Conservation (phyloP, 2,329 filamentous ascomycete genomes). For the Arthrobotrys pseudoclavata region DNA sequence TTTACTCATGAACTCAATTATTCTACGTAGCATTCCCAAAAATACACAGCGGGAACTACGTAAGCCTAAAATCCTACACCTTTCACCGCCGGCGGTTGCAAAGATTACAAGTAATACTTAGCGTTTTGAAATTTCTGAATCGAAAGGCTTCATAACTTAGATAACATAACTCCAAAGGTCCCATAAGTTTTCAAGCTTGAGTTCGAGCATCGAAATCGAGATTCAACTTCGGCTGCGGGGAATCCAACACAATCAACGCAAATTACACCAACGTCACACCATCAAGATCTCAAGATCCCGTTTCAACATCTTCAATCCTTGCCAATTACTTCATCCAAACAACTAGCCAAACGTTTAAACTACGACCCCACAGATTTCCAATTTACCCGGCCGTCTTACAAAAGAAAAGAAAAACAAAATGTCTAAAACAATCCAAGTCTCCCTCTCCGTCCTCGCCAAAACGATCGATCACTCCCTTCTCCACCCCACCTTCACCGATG, state of each 20-base stretch:
- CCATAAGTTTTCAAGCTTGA: not conserved
- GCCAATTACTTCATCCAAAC: no score
- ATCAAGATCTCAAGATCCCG: not conserved
- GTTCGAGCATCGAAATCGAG: not conserved
- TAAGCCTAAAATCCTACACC: not conserved
- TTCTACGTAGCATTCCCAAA: not conserved
- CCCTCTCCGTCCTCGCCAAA: slow-evolving; percentile 67
- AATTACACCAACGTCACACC: not conserved
- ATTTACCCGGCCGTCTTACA: slow-evolving; percentile 62
- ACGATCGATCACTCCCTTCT: slow-evolving; percentile 75
- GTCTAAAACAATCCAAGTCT: slow-evolving; percentile 45
- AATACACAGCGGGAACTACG: not conserved
- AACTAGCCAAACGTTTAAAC: not conserved
- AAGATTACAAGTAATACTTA: not conserved
- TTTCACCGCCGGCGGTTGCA: not conserved
- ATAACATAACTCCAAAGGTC: not conserved
- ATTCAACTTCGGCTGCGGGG: slow-evolving; percentile 27
- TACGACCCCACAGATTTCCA: not conserved
- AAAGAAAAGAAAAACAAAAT: not conserved
- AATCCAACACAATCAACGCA: slow-evolving; percentile 56
- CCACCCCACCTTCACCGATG: slow-evolving; percentile 74
- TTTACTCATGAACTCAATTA: not conserved
- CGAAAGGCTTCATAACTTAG: not conserved
- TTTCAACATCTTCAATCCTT: not conserved
- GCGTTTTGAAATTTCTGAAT: not conserved